Base-by-base conservation (phyloP, 2,329 filamentous ascomycete genomes). In the Colletotrichum sp. region DNA sequence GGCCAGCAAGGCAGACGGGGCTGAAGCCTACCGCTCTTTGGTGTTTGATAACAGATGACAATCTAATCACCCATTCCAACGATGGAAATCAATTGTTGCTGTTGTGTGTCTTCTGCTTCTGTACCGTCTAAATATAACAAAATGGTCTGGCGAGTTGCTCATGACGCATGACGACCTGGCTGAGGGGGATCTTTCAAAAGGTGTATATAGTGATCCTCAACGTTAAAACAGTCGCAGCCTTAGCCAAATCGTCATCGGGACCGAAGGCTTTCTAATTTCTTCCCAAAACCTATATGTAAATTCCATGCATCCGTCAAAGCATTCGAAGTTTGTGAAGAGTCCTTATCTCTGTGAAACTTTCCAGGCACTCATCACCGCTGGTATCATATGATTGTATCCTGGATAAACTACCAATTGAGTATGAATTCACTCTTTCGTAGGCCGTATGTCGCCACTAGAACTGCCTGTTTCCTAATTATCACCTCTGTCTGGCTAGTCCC, bases 1-100 rank as follows among this genome's bases (percentile, higher is more conserved):
- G 12, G 43, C 43, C 6, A 5, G 3, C 1, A 48, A 13, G n/a
- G 0, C 6, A 52, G 3, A 2, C n/a, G n/a, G n/a, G 0, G 1
- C 0, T 1, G 10, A 2, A 8, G 3, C 43, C 10, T 21, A 3
- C 10, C 43, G 12, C 6, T 13, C 0, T 21, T 8, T 52, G 43
- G 12, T 13, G 43, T 21, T 52, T 13, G 3, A 21, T 13, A 7
- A 48, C 6, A 21, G 9, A 6, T 48, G 5, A 7, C 21, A 10
- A 48, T n/a, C 18, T n/a, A 10, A 38, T 5, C 4, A 38, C 13
- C 13, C 0, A 1, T n/a, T n/a, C n/a, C n/a, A n/a, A n/a, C n/a
- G 2, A 15, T 34, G 6, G 32, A 15, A 3, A 6, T 6, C 3
- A 0, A 34, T 18, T 38, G 36, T 18, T 43, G 38, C 38, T n/a